Evolutionary conservation across 495 filamentous ascomycete genomes (phyloP), one percentile per base, ranked within the genome.

Genomic region (Xylaria palmicola): DNA sequence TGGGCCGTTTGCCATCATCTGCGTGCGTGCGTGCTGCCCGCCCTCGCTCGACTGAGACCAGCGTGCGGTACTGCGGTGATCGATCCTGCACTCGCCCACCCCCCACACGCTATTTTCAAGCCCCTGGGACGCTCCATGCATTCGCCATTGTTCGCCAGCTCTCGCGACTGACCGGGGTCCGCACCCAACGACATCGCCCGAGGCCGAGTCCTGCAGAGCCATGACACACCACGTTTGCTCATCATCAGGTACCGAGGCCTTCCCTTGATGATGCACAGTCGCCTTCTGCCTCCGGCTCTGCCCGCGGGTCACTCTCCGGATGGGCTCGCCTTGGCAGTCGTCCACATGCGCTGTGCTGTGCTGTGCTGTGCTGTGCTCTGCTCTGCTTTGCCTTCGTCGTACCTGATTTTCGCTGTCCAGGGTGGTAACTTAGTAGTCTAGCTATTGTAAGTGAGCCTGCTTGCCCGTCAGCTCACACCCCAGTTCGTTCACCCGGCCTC

Each of bases 401-500:
- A 62, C 53, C 30, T 48, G 26, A 36, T 13, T 49, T 30, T 24
- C 24, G 13, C 43, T 48, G 41, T 36, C 52, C 4, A 37, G 8
- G 47, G 19, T 12, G 17, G 51, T 40, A 26, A 27, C 10, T 55
- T 9, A 8, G 20, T 30, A 55, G 52, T 20, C 17, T 22, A 10
- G 19, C 13, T 19, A 10, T 51, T 22, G 24, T 36, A 30, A 50
- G 34, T 48, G 44, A 59, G 41, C 45, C 56, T 19, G 56, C 39
- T 37, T 39, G 27, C 49, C 32, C 13, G 48, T 51, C 48, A 51
- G 48, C 48, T 51, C 48, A 51, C 48, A 34, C 48, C 48, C 48
- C 48, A 51, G 65, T 62, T 64, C 66, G 63, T 60, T 61, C 47
- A 59, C 47, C 47, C 60, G 54, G 49, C 40, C 15, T 37, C 60